Percentiles rank a stretch among this genome's conserved stretches.
These are phyloP conservation scores for Candida orba DNA, from an alignment of 805 yeast species.

Conservation along the genomic window DNA sequence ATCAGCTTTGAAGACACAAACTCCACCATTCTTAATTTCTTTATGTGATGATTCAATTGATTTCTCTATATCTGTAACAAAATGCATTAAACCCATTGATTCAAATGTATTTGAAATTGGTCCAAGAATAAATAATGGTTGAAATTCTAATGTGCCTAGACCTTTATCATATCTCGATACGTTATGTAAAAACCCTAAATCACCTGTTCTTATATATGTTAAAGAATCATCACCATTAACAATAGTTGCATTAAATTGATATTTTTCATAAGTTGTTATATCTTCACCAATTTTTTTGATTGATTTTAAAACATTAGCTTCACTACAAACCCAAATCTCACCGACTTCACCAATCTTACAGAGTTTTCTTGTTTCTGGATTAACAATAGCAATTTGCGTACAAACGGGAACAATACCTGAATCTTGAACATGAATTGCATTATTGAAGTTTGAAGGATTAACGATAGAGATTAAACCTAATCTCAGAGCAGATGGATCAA, in stretches of 20 bases:
- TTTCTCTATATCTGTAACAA: constrained; percentile 75
- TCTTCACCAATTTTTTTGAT: constrained; percentile 44
- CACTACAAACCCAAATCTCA: constrained; percentile 94
- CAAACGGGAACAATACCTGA: constrained; percentile 95
- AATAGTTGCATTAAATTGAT: constrained; percentile 57
- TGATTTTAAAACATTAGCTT: constrained; percentile 60
- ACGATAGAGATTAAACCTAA: constrained; percentile 81
- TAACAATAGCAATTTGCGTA: constrained; percentile 88
- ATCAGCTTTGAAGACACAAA: constrained; percentile 75
- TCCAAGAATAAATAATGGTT: constrained; percentile 80
- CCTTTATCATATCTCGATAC: constrained; percentile 42
- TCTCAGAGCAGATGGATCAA: constrained; percentile 84
- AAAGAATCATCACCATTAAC: constrained; percentile 55
- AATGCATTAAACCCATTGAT: constrained; percentile 83
- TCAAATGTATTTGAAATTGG: constrained; percentile 83
- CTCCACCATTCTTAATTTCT: constrained; percentile 44
- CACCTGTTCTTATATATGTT: constrained; percentile 82
- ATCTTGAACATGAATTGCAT: constrained; percentile 77
- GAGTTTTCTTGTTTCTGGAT: constrained; percentile 77
- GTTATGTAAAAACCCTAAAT: constrained; percentile 84
- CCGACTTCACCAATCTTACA: constrained; percentile 92
- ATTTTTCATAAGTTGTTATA: constrained; percentile 14
- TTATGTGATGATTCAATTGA: constrained; percentile 50
- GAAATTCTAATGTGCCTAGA: constrained; percentile 39
- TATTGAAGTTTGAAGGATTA: constrained; percentile 61